Base-by-base conservation (phyloP, 257 asterid species). In the Fraxinus quadrangulata region DNA sequence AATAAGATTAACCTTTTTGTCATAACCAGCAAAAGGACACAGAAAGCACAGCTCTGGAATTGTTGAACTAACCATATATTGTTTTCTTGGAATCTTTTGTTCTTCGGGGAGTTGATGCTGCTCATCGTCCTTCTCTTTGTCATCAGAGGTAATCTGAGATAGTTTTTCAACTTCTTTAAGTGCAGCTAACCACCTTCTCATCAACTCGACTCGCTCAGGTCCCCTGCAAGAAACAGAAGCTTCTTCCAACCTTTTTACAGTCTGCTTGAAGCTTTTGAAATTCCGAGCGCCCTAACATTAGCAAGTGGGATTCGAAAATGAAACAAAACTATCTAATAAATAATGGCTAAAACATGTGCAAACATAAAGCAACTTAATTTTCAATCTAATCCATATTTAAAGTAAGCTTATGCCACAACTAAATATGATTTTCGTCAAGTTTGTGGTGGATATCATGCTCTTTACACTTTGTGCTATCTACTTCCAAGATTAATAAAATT, bases 161-260 rank as follows among this genome's bases (percentile, higher is more conserved):
- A 82, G 80, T 24, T 81, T 88, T 76, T 88, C 96, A 76, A 85
- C 76, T 81, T 87, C 96, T 85, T 82, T 88, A 28, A 95, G 87
- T 82, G 84, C 91, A 78, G 91, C 88, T 75, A 95, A 83, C 99
- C 99, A 96, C 87, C 94, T 84, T 80, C 87, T 87, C 94, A 96
- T 87, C 92, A 93, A 81, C 83, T 88, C 92, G 70, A 77, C 88
- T 86, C 97, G 86, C 85, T 90, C 98, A 77, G 89, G 84, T 76
- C 97, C 99, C 85, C 94, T 89, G 86, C 99, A 93, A 66, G 97
- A 89, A 82, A 96, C 88, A 80, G 98, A 93, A 78, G 97, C 97
- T 84, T 96, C 98, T 81, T 96, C 99, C 85, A 96, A 84, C 85
- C 97, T 89, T 86, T 89, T 93, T 79, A 93, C 93, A 4, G 97